phyloP scores from a whole-genome alignment of 192 early-diverging fungal genomes.

The Entomortierella lignicola region DNA sequence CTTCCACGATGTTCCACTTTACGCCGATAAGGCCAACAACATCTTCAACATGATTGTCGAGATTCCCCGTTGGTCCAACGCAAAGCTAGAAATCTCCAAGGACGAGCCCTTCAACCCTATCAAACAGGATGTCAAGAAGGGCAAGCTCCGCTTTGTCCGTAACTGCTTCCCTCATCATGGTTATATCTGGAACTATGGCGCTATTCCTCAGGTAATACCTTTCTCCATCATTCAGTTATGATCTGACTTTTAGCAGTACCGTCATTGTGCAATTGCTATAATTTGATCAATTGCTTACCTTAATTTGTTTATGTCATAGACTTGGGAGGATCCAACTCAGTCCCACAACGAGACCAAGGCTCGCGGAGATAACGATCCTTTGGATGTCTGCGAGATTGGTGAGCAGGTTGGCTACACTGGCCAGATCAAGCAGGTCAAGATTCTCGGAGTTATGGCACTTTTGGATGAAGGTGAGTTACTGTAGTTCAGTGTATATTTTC shows the following conservation, averaged over 20 bases:
- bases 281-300: neutral
- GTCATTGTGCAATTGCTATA: no score
- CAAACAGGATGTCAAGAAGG: conserved; percentile 99
- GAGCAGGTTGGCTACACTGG: conserved; percentile 91
- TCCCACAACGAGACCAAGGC: conserved; percentile 94
- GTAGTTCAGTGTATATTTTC: no score
- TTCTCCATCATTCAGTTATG: neutral
- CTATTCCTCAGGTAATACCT: conserved; percentile 84
- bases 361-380: conserved; percentile 96
- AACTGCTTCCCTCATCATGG: conserved; percentile 99
- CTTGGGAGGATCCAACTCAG: conserved; percentile 98
- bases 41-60: conserved; percentile 99
- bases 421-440: conserved; percentile 99
- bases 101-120: conserved; percentile 98
- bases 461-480: conserved; percentile 91
- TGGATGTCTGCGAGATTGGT: conserved; percentile 99
- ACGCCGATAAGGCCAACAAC: conserved; percentile 90
- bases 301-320: conserved; percentile 66
- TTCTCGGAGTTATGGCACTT: conserved; percentile 98
- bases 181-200: conserved; percentile 99
- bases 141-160: conserved; percentile 97
- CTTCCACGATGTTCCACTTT: conserved; percentile 99
- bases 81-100: conserved; percentile 98
- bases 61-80: conserved; percentile 98
- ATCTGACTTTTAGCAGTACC: no score